Percentiles rank a stretch among this genome's conserved stretches.
Conservation (phyloP, 345 rosid species). For the Euclidium syriacum region DNA sequence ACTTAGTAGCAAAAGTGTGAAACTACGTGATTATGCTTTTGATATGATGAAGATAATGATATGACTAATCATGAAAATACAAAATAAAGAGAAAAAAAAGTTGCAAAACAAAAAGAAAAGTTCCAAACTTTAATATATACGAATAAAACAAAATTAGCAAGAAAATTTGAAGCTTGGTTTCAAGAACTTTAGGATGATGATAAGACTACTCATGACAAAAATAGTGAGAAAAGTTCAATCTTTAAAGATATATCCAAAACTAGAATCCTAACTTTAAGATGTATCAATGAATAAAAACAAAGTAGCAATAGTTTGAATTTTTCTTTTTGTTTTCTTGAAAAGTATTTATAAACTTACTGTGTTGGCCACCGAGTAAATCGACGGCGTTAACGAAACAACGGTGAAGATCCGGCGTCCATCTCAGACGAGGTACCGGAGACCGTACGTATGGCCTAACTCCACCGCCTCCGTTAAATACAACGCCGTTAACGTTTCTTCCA, state of each 20-base stretch:
- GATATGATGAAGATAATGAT: no score
- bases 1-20: neutral
- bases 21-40: no score
- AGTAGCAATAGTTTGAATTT: neutral
- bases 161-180: neutral
- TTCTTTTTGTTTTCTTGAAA: no score
- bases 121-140: neutral
- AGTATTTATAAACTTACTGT: no score
- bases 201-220: neutral
- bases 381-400: conserved; percentile 87
- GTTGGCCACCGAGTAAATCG: conserved; percentile 83
- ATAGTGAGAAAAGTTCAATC: neutral
- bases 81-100: no score
- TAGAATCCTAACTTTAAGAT: neutral
- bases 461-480: conserved; percentile 33
- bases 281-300: neutral
- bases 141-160: neutral
- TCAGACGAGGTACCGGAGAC: conserved; percentile 82
- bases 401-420: conserved; percentile 99
- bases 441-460: conserved; percentile 85
- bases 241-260: neutral
- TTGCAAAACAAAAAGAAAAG: no score
- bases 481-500: conserved; percentile 37
- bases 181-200: neutral
- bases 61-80: no score